Conservation (phyloP, 140 eudicot species). For the Stevia rebaudiana region DNA sequence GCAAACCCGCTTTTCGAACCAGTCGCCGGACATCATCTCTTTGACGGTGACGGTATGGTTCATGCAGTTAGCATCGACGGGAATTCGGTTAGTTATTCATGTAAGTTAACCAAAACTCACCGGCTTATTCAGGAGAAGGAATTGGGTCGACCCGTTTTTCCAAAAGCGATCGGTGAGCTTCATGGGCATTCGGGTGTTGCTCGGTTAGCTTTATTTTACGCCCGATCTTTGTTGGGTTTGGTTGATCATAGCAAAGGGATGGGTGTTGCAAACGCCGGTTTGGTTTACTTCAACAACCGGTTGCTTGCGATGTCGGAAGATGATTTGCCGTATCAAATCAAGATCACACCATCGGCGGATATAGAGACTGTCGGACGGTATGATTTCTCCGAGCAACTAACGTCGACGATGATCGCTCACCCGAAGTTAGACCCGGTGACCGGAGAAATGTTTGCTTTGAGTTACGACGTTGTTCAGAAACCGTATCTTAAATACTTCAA, state of each 20-base stretch:
- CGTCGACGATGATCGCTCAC: conserved; percentile 53
- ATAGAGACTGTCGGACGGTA: conserved; percentile 46
- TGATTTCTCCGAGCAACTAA: conserved; percentile 35
- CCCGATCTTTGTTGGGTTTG: conserved; percentile 44
- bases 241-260: conserved; percentile 46
- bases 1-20: conserved; percentile 55
- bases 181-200: conserved; percentile 62
- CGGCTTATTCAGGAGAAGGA: conserved; percentile 44
- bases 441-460: conserved; percentile 53
- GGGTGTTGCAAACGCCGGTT: conserved; percentile 66
- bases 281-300: conserved; percentile 46
- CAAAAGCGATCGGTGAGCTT: conserved; percentile 61
- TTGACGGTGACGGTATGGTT: conserved; percentile 70
- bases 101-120: conserved; percentile 48
- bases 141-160: conserved; percentile 47
- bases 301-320: conserved; percentile 66
- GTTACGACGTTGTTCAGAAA: conserved; percentile 49
- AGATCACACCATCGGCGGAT: conserved; percentile 31
- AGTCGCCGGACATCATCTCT: conserved; percentile 47
- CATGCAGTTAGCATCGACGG: conserved; percentile 42
- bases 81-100: conserved; percentile 46
- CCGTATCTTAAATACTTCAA: conserved; percentile 51
- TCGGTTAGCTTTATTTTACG: conserved; percentile 41
- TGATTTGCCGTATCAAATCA: conserved; percentile 49
- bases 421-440: conserved; percentile 48